Conservation (phyloP, 768 basidiomycete species). For the Lentinula sp. region DNA sequence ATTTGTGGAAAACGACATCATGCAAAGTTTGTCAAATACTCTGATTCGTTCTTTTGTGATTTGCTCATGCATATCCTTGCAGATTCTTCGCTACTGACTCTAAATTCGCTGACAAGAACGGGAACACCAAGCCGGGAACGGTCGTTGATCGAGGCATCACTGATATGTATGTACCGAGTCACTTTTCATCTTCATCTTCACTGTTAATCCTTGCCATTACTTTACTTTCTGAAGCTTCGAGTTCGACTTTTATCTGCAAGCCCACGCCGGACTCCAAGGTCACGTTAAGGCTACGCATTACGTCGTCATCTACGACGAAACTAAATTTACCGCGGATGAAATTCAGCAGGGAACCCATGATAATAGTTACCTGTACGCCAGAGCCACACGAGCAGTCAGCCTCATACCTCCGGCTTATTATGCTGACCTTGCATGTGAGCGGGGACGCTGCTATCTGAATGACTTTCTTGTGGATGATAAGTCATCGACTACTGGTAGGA, state of each 20-base stretch:
- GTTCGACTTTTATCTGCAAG: slow-evolving; percentile 66
- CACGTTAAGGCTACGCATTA: slow-evolving; percentile 72
- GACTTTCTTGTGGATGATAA: slow-evolving; percentile 58
- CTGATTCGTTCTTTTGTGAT: not conserved
- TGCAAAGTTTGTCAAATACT: slow-evolving; percentile 36
- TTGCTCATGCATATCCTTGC: slow-evolving; percentile 4
- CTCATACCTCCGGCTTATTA: slow-evolving; percentile 78
- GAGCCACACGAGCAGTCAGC: slow-evolving; percentile 81
- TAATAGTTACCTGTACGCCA: slow-evolving; percentile 68
- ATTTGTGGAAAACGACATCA: slow-evolving; percentile 81
- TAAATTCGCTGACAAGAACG: slow-evolving; percentile 50
- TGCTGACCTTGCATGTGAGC: slow-evolving; percentile 77
- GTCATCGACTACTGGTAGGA: slow-evolving; percentile 19
- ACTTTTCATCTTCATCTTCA: slow-evolving; percentile 2
- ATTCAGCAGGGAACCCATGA: slow-evolving; percentile 70
- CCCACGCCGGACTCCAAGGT: slow-evolving; percentile 71
- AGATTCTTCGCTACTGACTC: slow-evolving; percentile 54
- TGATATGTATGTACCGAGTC: slow-evolving; percentile 38
- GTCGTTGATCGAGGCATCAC: slow-evolving; percentile 79
- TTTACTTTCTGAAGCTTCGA: slow-evolving; percentile 36
- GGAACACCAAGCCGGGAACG: slow-evolving; percentile 76
- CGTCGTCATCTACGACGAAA: slow-evolving; percentile 76
- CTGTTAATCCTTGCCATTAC: slow-evolving; percentile 15
- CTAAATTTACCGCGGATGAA: slow-evolving; percentile 56
- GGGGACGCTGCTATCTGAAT: slow-evolving; percentile 72